Evolutionary conservation across 495 filamentous ascomycete genomes (phyloP), one percentile per base, ranked within the genome.

Genomic region (Aspergillus conjunctus): DNA sequence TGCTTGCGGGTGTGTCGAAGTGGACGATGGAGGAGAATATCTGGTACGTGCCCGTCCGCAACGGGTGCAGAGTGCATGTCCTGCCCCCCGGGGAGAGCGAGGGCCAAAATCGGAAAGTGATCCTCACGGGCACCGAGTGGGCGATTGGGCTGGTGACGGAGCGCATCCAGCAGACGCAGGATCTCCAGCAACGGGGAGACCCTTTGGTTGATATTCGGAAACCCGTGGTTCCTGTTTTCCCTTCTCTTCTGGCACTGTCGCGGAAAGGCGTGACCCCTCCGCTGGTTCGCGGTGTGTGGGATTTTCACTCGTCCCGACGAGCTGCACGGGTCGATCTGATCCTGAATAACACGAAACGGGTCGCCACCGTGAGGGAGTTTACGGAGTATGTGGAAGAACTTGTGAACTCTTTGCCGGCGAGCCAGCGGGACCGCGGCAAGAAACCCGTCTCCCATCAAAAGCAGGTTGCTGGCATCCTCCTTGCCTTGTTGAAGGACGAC

Each of bases 11-110:
- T 4, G 53, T 68, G 7, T 71, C 67, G 15, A 57, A 59, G 1
- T 65, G 61, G 37, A 58, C 60, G 9, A 43, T 65, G 44, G 56
- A 64, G 44, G 78, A 80, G 56, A 80, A 80, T 60, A 69, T 79
- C 9, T 79, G 67, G 68, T 71, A 69, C 57, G 56, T 74, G 8
- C 56, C 62, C 10, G 45, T 78, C 15, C 71, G 65, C 12, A 70
- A 78, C 57, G 78, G 77, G 30, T 79, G 78, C 51, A 68, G 68
- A 31, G 71, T 80, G 30, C 78, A 73, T 37, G 68, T 77, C 3
- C 32, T 76, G 21, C 61, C 64, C 43, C 43, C 69, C 15, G 17
- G 33, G 0, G 67, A 79, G 48, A 74, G 71, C 51, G 68, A 74
- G 32, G 75, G 77, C 15, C 21, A 63, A 0, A 51, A 65, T 50